A percentile compares a stretch with the other conserved stretches of the same genome.
These are phyloP conservation scores for Hypoxylon subgilvum DNA, from an alignment of 495 filamentous ascomycete genomes.

Conservation along the genomic window DNA sequence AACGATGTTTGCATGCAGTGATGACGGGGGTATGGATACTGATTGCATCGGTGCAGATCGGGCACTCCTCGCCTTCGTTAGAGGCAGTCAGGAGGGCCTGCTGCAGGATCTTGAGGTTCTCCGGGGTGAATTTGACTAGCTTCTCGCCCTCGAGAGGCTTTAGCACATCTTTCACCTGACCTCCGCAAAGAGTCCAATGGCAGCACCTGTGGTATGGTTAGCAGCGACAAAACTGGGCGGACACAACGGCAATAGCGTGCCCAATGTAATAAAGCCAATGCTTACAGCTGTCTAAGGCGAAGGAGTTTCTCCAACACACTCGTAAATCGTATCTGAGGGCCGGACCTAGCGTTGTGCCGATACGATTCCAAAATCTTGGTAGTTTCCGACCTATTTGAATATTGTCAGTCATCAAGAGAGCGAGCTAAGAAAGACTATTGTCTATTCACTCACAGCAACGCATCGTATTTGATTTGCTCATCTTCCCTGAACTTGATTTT, in stretches of 20 bases:
- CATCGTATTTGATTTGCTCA: constrained; percentile 81
- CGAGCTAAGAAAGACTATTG: neutral
- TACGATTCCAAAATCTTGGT: constrained; percentile 71
- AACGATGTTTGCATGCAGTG: constrained; percentile 86
- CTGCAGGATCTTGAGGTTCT: constrained; percentile 76
- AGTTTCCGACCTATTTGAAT: constrained; percentile 65
- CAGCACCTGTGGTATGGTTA: constrained; percentile 61
- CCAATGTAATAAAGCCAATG: neutral
- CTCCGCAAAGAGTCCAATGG: constrained; percentile 82
- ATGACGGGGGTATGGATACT: constrained; percentile 78
- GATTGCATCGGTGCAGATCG: constrained; percentile 79
- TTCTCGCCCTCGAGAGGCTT: constrained; percentile 68
- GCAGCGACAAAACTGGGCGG: neutral
- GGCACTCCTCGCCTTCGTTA: constrained; percentile 81
- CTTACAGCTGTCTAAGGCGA: constrained; percentile 75
- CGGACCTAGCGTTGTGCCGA: constrained; percentile 43
- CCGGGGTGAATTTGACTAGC: constrained; percentile 71
- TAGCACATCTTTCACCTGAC: constrained; percentile 73
- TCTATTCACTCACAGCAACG: constrained; percentile 61
- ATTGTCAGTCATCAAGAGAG: constrained; percentile 29
- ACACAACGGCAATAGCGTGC: neutral
- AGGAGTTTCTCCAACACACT: constrained; percentile 79
- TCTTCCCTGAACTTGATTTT: constrained; percentile 75
- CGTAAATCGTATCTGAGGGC: constrained; percentile 62
- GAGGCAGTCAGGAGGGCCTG: constrained; percentile 79